These are phyloP conservation scores for Calendula officinalis DNA, from an alignment of 129 eudicot species.

Conservation along the genomic window DNA sequence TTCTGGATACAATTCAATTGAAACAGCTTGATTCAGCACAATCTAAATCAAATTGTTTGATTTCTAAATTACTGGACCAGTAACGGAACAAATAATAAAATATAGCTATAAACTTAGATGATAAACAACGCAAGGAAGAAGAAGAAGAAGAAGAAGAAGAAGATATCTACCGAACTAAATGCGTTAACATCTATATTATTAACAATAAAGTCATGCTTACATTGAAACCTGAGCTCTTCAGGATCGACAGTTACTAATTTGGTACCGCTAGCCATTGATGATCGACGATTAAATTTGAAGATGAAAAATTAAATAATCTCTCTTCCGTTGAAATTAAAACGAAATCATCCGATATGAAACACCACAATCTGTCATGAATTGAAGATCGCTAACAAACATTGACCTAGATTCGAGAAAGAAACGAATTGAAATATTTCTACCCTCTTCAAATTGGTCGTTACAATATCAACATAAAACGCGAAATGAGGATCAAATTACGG, in stretches of 20 bases:
- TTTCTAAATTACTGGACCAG: neutral
- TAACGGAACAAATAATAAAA: neutral
- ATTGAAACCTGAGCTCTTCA: constrained; percentile 73
- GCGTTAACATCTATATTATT: neutral
- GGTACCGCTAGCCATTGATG: constrained; percentile 43
- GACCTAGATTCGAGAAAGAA: constrained; percentile 20
- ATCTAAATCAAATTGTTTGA: neutral
- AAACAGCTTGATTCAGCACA: neutral
- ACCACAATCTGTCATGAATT: constrained; percentile 13
- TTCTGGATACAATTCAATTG: neutral
- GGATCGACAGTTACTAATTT: constrained; percentile 71
- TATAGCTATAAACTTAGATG: neutral
- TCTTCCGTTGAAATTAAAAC: constrained; percentile 16
- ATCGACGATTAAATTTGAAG: constrained; percentile 5
- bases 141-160: neutral
- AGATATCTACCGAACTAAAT: neutral
- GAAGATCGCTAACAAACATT: constrained; percentile 10
- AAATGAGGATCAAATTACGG: constrained; percentile 37
- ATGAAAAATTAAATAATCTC: constrained; percentile 1
- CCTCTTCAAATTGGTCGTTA: constrained; percentile 5
- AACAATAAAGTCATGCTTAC: constrained; percentile 33
- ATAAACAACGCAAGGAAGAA: neutral
- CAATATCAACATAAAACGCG: neutral
- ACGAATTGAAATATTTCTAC: constrained; percentile 19
- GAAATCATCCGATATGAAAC: constrained; percentile 17